Evolutionary conservation across 331 rosid species (phyloP), one percentile per base, ranked within the genome.

Genomic region (Quercus tomentella): DNA sequence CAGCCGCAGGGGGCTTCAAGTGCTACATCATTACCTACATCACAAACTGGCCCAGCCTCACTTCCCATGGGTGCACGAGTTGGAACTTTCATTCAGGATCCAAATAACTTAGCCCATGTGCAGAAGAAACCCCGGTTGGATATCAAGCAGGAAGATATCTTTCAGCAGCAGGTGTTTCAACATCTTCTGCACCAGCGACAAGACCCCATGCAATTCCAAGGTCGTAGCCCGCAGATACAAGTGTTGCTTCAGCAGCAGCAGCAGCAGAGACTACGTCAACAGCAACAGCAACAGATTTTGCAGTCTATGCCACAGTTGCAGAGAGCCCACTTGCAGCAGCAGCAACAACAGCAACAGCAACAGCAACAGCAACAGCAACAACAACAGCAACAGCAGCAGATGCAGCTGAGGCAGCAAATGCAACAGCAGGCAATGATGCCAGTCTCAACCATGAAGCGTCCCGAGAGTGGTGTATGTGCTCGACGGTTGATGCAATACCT

Each of bases 401-500:
- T 89, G 91, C 98, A 90, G 68, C 75, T 88, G 85, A 90, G 97
- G 82, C 97, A 91, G 87, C 99, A 92, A 66, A 72, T 89, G 68
- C 97, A 93, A 70, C 98, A 91, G 77, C 93, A 90, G 85, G 88
- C 84, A 63, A 76, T 92, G 89, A 94, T 85, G 71, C 96, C 94
- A 2, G n/a, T 20, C 20, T 65, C 92, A 82, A 58, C 87, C 15
- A 51, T 77, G 81, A 96, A 96, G 88, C 97, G 92, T 2, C 92
- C 97, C 9, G 99, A 96, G 31, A 74, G 91, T 68, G 90, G 97
- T 30, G 94, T 96, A 4, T 96, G 99, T 88, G 88, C 97, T 37
- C 98, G 98, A 65, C 92, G 99, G 63, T 75, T 96, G 89, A 96
- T 93, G 99, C 99, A 96, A 78, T 96, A 96, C 81, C 88, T 96